Percentiles rank a stretch among this genome's conserved stretches.
Conservation (phyloP, 1,284 basidiomycete genomes). For the Sanghuangporus baumii region DNA sequence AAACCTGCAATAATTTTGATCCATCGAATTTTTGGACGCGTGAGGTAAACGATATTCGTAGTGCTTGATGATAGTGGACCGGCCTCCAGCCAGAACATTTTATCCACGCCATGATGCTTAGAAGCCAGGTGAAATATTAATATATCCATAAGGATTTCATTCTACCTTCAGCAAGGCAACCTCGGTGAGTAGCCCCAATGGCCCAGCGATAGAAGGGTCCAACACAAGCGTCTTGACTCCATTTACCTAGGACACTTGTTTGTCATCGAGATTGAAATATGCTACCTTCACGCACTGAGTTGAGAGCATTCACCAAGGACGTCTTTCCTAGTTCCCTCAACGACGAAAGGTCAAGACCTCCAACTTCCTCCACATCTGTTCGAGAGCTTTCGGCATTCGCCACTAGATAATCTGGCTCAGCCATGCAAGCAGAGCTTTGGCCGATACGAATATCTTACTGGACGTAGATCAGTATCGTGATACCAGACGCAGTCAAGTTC, state of each 20-base stretch:
- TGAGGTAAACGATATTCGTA: conserved; percentile 91
- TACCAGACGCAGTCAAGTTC: no score
- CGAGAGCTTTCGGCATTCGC: conserved; percentile 22
- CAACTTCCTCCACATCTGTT: conserved; percentile 28
- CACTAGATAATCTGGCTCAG: background rate
- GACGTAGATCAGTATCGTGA: no score
- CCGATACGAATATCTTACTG: background rate
- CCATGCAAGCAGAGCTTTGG: background rate
- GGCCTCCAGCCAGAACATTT: conserved; percentile 98
- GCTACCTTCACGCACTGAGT: conserved; percentile 54
- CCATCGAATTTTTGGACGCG: conserved; percentile 80
- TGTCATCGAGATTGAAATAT: background rate
- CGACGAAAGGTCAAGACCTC: conserved; percentile 58
- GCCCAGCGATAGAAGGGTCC: conserved; percentile 84
- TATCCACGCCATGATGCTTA: conserved; percentile 96
- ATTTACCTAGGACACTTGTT: conserved; percentile 58
- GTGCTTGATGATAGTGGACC: conserved; percentile 81
- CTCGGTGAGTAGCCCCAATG: conserved; percentile 89
- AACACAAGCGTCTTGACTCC: conserved; percentile 95
- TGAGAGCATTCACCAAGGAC: conserved; percentile 74
- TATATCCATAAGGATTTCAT: conserved; percentile 4
- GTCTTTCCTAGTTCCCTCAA: conserved; percentile 75
- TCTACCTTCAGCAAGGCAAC: conserved; percentile 85
- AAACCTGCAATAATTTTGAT: conserved; percentile 89
- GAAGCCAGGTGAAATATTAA: background rate